Evolutionary conservation across 768 basidiomycete genomes (phyloP).

Genomic region (Boletus vermiculosoides): DNA sequence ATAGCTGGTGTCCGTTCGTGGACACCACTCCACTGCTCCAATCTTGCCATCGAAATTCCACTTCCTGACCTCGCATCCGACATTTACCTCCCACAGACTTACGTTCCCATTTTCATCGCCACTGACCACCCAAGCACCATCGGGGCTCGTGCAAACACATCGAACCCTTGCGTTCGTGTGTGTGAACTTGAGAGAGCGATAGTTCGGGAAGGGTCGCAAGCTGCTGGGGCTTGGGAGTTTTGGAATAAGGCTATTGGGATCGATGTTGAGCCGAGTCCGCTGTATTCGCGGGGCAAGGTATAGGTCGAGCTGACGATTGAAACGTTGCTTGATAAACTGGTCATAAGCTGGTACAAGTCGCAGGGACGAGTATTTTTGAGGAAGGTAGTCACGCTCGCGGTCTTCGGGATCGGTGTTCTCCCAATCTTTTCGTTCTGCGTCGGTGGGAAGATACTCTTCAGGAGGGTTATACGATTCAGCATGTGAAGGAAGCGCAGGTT

Average conservation of each 20-base stretch:
- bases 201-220: slow-evolving; percentile 91
- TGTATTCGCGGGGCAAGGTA: slow-evolving; percentile 95
- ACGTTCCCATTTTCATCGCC: slow-evolving; percentile 89
- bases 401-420: slow-evolving; percentile 83
- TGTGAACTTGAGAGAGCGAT: slow-evolving; percentile 66
- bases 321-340: slow-evolving; percentile 90
- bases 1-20: slow-evolving; percentile 75
- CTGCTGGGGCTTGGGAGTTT: slow-evolving; percentile 92
- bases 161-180: slow-evolving; percentile 71
- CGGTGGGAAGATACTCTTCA: slow-evolving; percentile 89
- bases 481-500: slow-evolving; percentile 83
- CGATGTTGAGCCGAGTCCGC: slow-evolving; percentile 83
- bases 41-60: slow-evolving; percentile 84
- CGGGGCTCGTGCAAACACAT: slow-evolving; percentile 77
- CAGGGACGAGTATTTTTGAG: slow-evolving; percentile 79
- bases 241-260: slow-evolving; percentile 88
- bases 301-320: slow-evolving; percentile 90
- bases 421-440: slow-evolving; percentile 80
- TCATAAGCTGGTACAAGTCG: slow-evolving; percentile 91
- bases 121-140: slow-evolving; percentile 88
- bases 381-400: slow-evolving; percentile 84
- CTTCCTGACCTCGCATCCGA: slow-evolving; percentile 83
- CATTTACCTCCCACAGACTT: slow-evolving; percentile 86
- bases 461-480: slow-evolving; percentile 99
- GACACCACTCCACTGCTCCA: slow-evolving; percentile 91